Base-by-base conservation (phyloP, 2,329 filamentous ascomycete species). In the Fusarium buxicola region DNA sequence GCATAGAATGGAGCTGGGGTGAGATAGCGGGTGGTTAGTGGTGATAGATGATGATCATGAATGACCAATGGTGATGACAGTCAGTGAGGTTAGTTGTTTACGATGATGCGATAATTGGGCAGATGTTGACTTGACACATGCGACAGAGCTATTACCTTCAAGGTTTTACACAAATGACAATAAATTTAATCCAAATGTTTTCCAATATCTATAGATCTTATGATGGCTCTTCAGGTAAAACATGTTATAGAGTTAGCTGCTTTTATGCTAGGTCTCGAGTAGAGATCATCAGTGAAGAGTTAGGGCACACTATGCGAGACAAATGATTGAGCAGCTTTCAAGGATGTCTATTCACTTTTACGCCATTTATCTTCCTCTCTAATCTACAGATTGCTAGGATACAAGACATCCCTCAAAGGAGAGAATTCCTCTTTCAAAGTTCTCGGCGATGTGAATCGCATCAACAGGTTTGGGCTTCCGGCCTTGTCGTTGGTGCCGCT, bases 401-500 rank as follows among this genome's bases (percentile, higher is more conserved):
- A 50, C 30, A 55, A 39, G 2, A 55, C 36, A 13, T 35, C 43
- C 15, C 36, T 48, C 15, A 55, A n/a, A 3, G 38, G 44, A 11
- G 44, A 21, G 16, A 28, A 55, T 45, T 55, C 52, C 18, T 55
- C 44, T n/a, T 55, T 55, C 21, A 55, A 40, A 6, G 45, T 55
- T 7, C 52, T 35, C 28, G 52, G 52, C 16, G 44, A 49, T 2
- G 40, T 52, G 73, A 90, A 90, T 36, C 88, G 80, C 52, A 79
- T 82, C 66, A 91, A 74, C 59, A 90, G 73, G 73, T 85, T 86
- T 58, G 80, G 75, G 68, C 85, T 88, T 24, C 87, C 88, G 8
- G 88, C 87, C 81, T 91, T 90, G 77, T 91, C 88, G 72, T 91
- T 90, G 12, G 88, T 91, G 15, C 88, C 88, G 61, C 85, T 88